Evolutionary conservation across 1,284 basidiomycete genomes (phyloP).

Genomic region (Marasmius fiardii): DNA sequence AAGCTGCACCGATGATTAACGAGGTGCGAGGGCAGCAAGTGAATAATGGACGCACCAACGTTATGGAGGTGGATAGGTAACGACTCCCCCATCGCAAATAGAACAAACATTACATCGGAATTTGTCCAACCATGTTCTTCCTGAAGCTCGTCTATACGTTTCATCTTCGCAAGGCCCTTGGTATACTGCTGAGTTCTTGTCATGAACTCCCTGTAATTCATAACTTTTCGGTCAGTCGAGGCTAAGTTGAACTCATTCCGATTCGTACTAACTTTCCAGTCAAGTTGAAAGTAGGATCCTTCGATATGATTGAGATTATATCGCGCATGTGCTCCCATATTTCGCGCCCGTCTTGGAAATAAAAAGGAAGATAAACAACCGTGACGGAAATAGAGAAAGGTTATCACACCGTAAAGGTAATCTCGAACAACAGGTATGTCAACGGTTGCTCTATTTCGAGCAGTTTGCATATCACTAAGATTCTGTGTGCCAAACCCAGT

Average conservation of each 20-base stretch:
- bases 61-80: conserved; percentile 54
- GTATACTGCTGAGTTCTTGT: conserved; percentile 48
- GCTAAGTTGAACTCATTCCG: background rate
- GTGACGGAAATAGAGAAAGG: background rate
- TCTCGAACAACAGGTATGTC: conserved; percentile 37
- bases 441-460: conserved; percentile 39
- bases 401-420: conserved; percentile 46
- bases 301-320: conserved; percentile 47
- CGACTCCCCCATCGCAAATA: conserved; percentile 46
- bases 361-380: background rate
- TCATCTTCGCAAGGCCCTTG: conserved; percentile 46
- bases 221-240: background rate
- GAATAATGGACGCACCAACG: conserved; percentile 39
- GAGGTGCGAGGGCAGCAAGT: background rate
- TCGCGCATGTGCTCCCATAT: conserved; percentile 47
- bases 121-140: conserved; percentile 50
- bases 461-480: conserved; percentile 45
- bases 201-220: conserved; percentile 42
- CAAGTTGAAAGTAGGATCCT: conserved; percentile 67
- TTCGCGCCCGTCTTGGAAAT: conserved; percentile 37
- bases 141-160: conserved; percentile 54
- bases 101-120: conserved; percentile 41
- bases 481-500: conserved; percentile 36
- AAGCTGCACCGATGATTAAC: conserved; percentile 37
- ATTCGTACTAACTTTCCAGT: conserved; percentile 38